Percentiles rank a stretch among this genome's conserved stretches.
These are phyloP conservation scores for Schizophyllum commune DNA, from an alignment of 1,284 basidiomycete genomes.

Conservation along the genomic window DNA sequence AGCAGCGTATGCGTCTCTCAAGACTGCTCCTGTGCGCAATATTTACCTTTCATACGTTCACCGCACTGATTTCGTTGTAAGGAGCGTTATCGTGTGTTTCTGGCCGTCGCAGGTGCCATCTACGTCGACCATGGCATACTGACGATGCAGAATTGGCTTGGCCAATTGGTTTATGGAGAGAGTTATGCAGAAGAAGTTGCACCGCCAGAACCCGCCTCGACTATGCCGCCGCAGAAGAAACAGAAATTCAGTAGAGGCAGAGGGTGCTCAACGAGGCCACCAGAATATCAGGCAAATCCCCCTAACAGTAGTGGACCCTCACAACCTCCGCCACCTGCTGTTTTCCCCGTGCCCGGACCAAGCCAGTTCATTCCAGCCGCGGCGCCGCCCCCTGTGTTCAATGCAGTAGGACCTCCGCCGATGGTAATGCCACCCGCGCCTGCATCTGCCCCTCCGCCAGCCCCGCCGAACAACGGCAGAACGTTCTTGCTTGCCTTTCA, in stretches of 20 bases:
- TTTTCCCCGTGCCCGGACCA: too few relatives aligned
- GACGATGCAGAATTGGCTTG: background rate
- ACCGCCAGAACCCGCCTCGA: background rate
- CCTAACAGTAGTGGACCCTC: too few relatives aligned
- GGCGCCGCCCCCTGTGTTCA: too few relatives aligned
- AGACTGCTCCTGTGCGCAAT: background rate
- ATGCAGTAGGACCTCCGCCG: too few relatives aligned
- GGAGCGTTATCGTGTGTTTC: background rate
- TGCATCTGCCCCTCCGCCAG: background rate
- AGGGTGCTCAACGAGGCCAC: too few relatives aligned
- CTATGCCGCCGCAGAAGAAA: background rate
- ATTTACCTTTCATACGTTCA: background rate
- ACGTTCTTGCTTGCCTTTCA: background rate
- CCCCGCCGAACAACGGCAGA: background rate
- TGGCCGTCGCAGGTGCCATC: background rate
- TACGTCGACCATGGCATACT: background rate
- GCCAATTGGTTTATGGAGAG: background rate
- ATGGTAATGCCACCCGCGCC: background rate
- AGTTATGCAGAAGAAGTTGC: background rate
- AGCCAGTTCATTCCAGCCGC: too few relatives aligned
- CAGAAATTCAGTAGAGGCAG: background rate
- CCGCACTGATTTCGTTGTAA: background rate
- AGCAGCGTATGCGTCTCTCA: background rate
- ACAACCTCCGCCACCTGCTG: too few relatives aligned
- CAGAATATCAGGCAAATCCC: too few relatives aligned